Evolutionary conservation across 2,329 filamentous ascomycete species (phyloP).

Genomic region (Calonectria pauciramosa): DNA sequence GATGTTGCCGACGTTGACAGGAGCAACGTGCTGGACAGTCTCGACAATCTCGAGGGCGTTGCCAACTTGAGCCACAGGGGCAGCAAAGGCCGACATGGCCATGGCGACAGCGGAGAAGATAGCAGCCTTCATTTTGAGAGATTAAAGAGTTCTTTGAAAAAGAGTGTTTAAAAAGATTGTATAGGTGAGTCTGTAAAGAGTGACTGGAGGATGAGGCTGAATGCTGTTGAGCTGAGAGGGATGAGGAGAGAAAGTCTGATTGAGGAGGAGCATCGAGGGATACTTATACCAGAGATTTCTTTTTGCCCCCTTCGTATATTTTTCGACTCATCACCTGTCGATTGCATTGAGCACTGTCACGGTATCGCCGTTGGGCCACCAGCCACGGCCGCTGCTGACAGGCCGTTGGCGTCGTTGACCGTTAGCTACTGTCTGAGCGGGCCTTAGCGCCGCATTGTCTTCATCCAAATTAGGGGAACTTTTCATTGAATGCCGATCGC

Average conservation of each 20-base stretch:
- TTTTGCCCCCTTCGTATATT: not conserved
- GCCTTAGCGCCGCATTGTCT: not conserved
- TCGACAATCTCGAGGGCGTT: not conserved
- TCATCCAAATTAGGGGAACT: conserved; percentile 2
- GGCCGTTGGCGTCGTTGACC: not conserved
- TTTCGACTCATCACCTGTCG: not conserved
- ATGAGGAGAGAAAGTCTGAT: not conserved
- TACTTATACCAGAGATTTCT: not conserved
- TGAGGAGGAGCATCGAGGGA: not conserved
- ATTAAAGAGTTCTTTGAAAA: not conserved
- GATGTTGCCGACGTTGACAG: not conserved
- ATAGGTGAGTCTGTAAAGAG: not conserved
- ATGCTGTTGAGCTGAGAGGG: conserved; percentile 5
- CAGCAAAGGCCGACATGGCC: not conserved
- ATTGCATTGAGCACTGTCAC: not conserved
- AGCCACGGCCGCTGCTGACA: not conserved
- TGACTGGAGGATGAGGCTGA: not conserved
- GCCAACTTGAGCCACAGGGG: not conserved
- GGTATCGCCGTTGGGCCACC: not conserved
- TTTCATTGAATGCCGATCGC: not conserved
- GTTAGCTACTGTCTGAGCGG: not conserved
- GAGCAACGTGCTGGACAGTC: not conserved
- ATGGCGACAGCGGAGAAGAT: not conserved
- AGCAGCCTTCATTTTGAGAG: conserved; percentile 1
- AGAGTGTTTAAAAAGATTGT: not conserved